Conservation (phyloP, 78 protist species). For the Chrysochromulina parva region DNA sequence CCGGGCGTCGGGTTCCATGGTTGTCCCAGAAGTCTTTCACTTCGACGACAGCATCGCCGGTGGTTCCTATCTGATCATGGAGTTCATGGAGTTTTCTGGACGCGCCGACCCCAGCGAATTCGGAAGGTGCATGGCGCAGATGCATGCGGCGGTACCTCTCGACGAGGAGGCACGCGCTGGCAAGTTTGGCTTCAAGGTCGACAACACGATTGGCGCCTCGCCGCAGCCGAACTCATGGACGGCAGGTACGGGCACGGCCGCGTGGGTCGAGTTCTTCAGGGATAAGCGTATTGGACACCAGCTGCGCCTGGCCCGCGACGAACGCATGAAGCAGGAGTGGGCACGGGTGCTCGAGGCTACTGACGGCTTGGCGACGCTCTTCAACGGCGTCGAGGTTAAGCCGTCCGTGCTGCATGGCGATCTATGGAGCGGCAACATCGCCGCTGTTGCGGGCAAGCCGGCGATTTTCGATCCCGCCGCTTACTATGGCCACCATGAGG, state of each 20-base stretch:
- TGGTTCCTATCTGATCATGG: conserved; percentile 32
- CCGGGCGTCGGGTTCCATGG: not conserved
- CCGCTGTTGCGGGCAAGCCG: not conserved
- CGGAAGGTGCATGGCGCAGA: conserved; percentile 31
- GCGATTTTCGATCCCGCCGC: conserved; percentile 28
- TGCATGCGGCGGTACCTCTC: conserved; percentile 27
- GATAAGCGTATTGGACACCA: conserved; percentile 41
- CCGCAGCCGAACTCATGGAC: conserved; percentile 31
- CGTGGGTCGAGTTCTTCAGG: conserved; percentile 49
- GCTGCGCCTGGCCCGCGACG: conserved; percentile 1
- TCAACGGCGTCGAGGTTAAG: conserved; percentile 2
- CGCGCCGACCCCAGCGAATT: not conserved
- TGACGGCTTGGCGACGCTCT: not conserved
- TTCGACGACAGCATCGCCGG: conserved; percentile 20
- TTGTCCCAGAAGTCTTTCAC: not conserved
- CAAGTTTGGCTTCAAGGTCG: conserved; percentile 33
- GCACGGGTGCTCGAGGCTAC: not conserved
- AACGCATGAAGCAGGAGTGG: not conserved
- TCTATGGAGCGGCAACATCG: conserved; percentile 41
- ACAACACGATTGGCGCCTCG: conserved; percentile 54
- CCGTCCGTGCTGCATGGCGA: conserved; percentile 45
- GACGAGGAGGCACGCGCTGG: conserved; percentile 37
- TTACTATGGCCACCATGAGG: conserved; percentile 50
- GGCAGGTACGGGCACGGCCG: not conserved
- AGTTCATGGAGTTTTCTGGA: not conserved